phyloP scores from a whole-genome alignment of 805 yeast species.

The Spathaspora arborariae region DNA sequence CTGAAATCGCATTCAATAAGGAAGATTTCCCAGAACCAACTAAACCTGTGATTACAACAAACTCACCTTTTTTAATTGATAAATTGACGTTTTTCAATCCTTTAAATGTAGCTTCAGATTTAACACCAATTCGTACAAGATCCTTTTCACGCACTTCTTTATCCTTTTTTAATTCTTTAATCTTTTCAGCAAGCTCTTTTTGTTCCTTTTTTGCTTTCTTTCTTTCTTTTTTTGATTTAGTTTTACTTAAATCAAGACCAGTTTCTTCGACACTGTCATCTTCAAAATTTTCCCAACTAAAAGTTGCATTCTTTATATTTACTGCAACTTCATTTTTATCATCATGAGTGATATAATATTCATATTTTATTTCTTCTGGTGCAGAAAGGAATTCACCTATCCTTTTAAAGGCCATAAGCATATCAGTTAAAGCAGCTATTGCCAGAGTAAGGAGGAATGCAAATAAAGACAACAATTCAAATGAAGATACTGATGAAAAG shows the following conservation, averaged over 20 bases:
- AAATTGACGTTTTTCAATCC: slow-evolving; percentile 53
- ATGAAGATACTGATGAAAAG: slow-evolving; percentile 64
- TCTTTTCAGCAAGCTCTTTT: slow-evolving; percentile 5
- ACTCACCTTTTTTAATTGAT: slow-evolving; percentile 57
- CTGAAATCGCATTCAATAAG: slow-evolving; percentile 64
- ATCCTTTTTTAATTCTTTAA: slow-evolving; percentile 5
- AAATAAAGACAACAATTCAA: slow-evolving; percentile 55
- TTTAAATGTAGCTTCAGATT: slow-evolving; percentile 9
- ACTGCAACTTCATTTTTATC: slow-evolving; percentile 20
- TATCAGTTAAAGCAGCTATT: slow-evolving; percentile 62
- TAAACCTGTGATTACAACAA: slow-evolving; percentile 72
- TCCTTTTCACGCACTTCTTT: slow-evolving; percentile 4
- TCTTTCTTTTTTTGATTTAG: slow-evolving; percentile 18
- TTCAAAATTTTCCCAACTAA: slow-evolving; percentile 7
- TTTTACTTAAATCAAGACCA: slow-evolving; percentile 9
- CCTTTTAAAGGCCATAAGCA: slow-evolving; percentile 55
- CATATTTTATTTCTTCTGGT: slow-evolving; percentile 26
- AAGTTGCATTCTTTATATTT: background rate
- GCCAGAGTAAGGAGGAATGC: slow-evolving; percentile 64
- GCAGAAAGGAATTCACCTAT: slow-evolving; percentile 47
- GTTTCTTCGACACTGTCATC: slow-evolving; percentile 7
- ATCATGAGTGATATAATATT: slow-evolving; percentile 2
- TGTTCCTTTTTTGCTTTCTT: slow-evolving; percentile 9
- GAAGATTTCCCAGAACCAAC: slow-evolving; percentile 85
- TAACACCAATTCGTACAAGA: background rate